Percentiles rank a stretch among this genome's conserved stretches.
phyloP scores from a whole-genome alignment of 805 yeast species.

The Phaffomyces antillensis region DNA sequence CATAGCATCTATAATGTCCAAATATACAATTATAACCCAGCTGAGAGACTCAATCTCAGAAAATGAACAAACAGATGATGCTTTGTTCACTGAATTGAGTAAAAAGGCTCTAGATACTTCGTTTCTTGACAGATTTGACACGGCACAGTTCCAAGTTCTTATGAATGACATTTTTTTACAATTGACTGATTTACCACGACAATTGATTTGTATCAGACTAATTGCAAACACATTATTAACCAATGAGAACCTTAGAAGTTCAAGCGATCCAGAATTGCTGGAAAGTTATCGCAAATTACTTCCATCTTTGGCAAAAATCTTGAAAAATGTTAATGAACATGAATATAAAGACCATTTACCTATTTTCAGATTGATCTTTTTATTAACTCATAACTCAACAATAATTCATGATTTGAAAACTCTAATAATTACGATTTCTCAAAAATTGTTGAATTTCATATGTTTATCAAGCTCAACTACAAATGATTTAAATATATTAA shows the following conservation, averaged over 20 bases:
- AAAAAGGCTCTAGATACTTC: slow-evolving; percentile 10
- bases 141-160: slow-evolving; percentile 4
- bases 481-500: slow-evolving; percentile 16
- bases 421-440: slow-evolving; percentile 16
- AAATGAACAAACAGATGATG: slow-evolving; percentile 4
- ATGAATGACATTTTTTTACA: slow-evolving; percentile 6
- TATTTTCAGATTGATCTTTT: slow-evolving; percentile 20
- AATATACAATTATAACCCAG: slow-evolving; percentile 3
- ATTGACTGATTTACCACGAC: slow-evolving; percentile 8
- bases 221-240: slow-evolving; percentile 17
- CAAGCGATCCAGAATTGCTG: not conserved
- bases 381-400: slow-evolving; percentile 13
- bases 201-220: slow-evolving; percentile 16
- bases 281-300: slow-evolving; percentile 2
- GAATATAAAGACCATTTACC: slow-evolving; percentile 21
- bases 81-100: slow-evolving; percentile 10
- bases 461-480: slow-evolving; percentile 17
- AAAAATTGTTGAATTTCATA: slow-evolving; percentile 21
- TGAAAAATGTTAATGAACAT: slow-evolving; percentile 20
- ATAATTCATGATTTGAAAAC: slow-evolving; percentile 8
- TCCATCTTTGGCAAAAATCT: slow-evolving; percentile 10
- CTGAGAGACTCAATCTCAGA: not conserved
- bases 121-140: slow-evolving; percentile 13
- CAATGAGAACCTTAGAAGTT: slow-evolving; percentile 13
- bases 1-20: not conserved